Percentiles rank a stretch among this genome's conserved stretches.
Conservation (phyloP, 148 eudicot genomes). For the Talinum fruticosum region DNA sequence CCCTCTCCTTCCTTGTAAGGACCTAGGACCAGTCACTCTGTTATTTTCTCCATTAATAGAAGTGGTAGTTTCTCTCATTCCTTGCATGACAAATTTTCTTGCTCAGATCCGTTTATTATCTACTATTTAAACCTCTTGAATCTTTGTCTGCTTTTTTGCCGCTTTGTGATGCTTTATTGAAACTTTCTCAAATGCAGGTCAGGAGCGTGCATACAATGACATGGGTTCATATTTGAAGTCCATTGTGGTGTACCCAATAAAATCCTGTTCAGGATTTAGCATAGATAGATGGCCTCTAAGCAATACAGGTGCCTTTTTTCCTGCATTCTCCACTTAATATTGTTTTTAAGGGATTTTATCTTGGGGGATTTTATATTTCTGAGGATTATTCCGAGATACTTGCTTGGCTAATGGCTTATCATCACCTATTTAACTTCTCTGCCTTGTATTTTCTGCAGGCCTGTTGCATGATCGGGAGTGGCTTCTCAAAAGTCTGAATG, state of each 20-base stretch:
- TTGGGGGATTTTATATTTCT: background rate
- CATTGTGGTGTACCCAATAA: conserved; percentile 76
- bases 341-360: conserved; percentile 1
- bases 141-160: background rate
- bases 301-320: conserved; percentile 54
- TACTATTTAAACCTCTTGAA: background rate
- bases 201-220: conserved; percentile 20
- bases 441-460: conserved; percentile 43
- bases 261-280: conserved; percentile 84
- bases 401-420: background rate
- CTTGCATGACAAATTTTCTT: background rate
- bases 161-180: conserved; percentile 5
- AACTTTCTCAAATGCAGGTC: conserved; percentile 36
- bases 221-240: conserved; percentile 46
- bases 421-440: background rate
- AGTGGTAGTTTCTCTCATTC: background rate
- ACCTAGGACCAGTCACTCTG: background rate
- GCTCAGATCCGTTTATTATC: no score
- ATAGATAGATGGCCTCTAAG: conserved; percentile 82
- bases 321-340: background rate
- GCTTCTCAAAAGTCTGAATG: conserved; percentile 77
- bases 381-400: background rate
- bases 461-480: conserved; percentile 88
- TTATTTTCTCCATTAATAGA: background rate
- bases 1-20: background rate